A percentile compares a stretch with the other conserved stretches of the same genome.
Conservation (phyloP, 805 yeast genomes). For the Limtongia smithiae region DNA sequence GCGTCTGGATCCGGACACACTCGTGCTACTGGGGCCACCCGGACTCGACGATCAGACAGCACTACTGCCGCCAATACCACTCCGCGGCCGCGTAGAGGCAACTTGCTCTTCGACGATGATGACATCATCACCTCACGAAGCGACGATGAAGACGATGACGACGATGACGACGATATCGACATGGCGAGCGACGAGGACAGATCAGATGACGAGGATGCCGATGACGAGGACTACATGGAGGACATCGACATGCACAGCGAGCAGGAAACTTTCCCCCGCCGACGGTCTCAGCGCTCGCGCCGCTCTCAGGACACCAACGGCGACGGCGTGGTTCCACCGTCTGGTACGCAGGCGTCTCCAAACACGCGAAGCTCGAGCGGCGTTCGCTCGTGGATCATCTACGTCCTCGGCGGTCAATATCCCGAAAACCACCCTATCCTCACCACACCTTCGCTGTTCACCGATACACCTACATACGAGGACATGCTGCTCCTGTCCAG, state of each 20-base stretch:
- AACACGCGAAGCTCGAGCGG: neutral
- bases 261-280: neutral
- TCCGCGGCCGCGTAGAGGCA: slow-evolving; percentile 10
- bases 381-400: slow-evolving; percentile 55
- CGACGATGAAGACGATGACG: slow-evolving; percentile 7
- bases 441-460: slow-evolving; percentile 46
- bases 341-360: neutral
- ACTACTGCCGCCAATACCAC: slow-evolving; percentile 15
- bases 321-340: neutral
- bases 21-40: neutral
- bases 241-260: slow-evolving; percentile 21
- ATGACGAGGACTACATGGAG: slow-evolving; percentile 14
- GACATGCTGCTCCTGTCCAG: slow-evolving; percentile 48
- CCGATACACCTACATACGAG: slow-evolving; percentile 51
- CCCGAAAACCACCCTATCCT: slow-evolving; percentile 49
- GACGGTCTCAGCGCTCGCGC: neutral
- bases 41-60: slow-evolving; percentile 15
- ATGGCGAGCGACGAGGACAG: neutral
- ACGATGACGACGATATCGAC: slow-evolving; percentile 5
- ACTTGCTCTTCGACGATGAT: slow-evolving; percentile 10
- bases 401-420: slow-evolving; percentile 57
- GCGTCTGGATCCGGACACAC: neutral
- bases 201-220: slow-evolving; percentile 10
- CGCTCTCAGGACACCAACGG: neutral
- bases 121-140: slow-evolving; percentile 1